Conservation (phyloP, 805 yeast species). For the Myxozyma geophila region DNA sequence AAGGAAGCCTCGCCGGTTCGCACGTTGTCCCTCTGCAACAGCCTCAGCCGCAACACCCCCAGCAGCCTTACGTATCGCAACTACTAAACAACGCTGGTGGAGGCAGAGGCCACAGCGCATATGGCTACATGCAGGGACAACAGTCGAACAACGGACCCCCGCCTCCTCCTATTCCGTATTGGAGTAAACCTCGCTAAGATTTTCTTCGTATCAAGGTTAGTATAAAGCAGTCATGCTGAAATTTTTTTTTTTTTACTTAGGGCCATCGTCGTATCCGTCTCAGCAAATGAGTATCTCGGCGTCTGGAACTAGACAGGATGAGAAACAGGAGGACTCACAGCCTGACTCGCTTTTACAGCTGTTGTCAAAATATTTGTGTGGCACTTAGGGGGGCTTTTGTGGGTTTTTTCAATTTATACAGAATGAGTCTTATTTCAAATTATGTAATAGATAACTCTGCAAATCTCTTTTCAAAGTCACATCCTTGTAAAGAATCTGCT, state of each 20-base stretch:
- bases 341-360: slow-evolving; percentile 1
- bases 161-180: slow-evolving; percentile 9
- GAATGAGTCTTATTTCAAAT: too few relatives aligned
- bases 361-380: slow-evolving; percentile 7
- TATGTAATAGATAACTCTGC: not conserved
- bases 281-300: not conserved
- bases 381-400: too few relatives aligned
- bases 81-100: not conserved
- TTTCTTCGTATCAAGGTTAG: not conserved
- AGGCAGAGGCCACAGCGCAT: not conserved
- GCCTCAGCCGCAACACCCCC: not conserved
- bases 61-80: not conserved
- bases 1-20: not conserved
- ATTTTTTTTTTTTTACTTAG: not conserved
- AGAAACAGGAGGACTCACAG: not conserved
- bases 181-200: slow-evolving; percentile 12
- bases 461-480: too few relatives aligned
- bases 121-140: not conserved
- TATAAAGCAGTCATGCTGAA: not conserved
- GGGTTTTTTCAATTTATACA: too few relatives aligned
- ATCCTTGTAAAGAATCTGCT: too few relatives aligned
- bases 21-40: not conserved
- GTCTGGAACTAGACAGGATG: not conserved
- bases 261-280: slow-evolving; percentile 4
- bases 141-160: slow-evolving; percentile 2